A percentile compares a stretch with the other conserved stretches of the same genome.
Conservation (phyloP, 305 asterid genomes). For the Rubia tinctorum region DNA sequence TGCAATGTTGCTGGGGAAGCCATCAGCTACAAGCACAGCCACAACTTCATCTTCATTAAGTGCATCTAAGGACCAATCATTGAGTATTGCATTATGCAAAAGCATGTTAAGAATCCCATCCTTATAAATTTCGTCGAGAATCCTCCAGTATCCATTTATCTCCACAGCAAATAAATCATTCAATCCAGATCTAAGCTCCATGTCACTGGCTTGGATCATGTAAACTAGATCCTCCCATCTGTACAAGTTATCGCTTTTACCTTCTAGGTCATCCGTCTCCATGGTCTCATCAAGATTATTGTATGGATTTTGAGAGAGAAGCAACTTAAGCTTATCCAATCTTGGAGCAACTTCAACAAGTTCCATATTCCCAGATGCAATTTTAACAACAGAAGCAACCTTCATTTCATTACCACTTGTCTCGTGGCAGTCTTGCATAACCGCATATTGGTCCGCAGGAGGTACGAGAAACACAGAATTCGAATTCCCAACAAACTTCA, state of each 20-base stretch:
- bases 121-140: conserved; percentile 59
- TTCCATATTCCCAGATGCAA: conserved; percentile 82
- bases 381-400: conserved; percentile 62
- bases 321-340: conserved; percentile 67
- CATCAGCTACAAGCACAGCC: conserved; percentile 55
- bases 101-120: conserved; percentile 60
- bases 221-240: conserved; percentile 75
- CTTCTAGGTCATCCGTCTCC: conserved; percentile 51
- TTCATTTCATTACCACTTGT: conserved; percentile 31
- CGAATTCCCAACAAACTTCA: conserved; percentile 89
- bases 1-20: conserved; percentile 61
- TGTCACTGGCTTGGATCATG: conserved; percentile 76
- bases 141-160: conserved; percentile 82
- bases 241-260: conserved; percentile 41
- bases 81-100: conserved; percentile 48
- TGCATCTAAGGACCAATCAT: conserved; percentile 61
- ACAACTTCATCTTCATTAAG: conserved; percentile 69
- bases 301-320: conserved; percentile 75
- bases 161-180: conserved; percentile 61
- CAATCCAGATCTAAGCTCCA: conserved; percentile 60
- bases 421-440: conserved; percentile 22
- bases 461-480: conserved; percentile 87
- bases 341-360: conserved; percentile 83
- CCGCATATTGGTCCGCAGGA: conserved; percentile 41
- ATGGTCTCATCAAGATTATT: conserved; percentile 42